Evolutionary conservation across 441 rosid genomes (phyloP), one percentile per base, ranked within the genome.

Genomic region (Eutrema salsugineum): DNA sequence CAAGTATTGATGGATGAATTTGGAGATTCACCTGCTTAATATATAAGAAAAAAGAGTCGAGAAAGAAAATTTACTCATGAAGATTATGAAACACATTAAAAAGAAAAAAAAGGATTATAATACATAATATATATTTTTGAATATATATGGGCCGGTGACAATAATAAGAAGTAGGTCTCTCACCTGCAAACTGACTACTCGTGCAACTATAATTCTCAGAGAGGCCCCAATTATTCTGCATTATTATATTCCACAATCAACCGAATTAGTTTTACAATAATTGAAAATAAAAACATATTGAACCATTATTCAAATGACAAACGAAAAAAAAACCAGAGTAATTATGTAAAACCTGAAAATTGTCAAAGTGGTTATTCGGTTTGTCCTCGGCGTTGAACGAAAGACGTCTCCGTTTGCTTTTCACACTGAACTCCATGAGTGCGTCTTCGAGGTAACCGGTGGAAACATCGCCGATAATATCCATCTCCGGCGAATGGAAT

Each of bases 381-480:
- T 17, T 67, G 48, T 74, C 68, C 11, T 67, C 78, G 11, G 58
- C 65, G 33, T 60, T 35, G 46, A 75, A 75, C 39, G 70, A 50
- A 76, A 91, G 73, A 33, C 96, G 90, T 59, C 90, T 77, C 63
- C 95, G 83, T 80, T 91, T 94, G 55, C 90, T 81, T 57, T 83
- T 77, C 49, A 77, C 86, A 11, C 69, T 78, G 55, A 79, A 88
- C 72, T 91, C 90, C 2, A 86, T 66, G 57, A 93, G 79, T 20
- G 94, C 98, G 57, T 93, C 98, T 78, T 93, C 91, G 14, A 93
- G 84, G 65, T 94, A 94, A 35, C 98, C 98, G 14, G 94, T 83
- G 33, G 96, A 91, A 22, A 84, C 75, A 68, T 85, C 87, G 43
- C 80, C 77, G 27, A 63, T 32, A 35, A 53, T 17, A 38, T 20